Evolutionary conservation across 352 stramenopile genomes (phyloP).

Genomic region (Pythium oligandrum): DNA sequence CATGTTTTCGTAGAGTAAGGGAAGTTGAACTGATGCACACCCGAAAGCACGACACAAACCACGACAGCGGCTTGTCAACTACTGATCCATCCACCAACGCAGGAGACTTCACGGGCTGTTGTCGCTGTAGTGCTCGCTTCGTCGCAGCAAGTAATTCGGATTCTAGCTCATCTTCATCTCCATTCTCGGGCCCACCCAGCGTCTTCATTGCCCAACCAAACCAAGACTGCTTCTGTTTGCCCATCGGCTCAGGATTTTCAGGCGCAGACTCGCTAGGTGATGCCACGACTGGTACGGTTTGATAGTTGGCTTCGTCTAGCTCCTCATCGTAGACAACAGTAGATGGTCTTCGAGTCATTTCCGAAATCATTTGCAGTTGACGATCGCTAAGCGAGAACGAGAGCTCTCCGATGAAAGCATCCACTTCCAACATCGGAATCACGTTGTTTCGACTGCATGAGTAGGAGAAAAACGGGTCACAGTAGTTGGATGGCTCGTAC

Average conservation of each 20-base stretch:
- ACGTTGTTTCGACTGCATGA: constrained; percentile 41
- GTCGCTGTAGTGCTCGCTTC: constrained; percentile 39
- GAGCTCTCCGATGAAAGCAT: constrained; percentile 66
- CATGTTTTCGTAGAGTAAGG: constrained; percentile 64
- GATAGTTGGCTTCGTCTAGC: neutral
- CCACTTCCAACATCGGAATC: constrained; percentile 52
- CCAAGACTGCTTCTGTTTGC: constrained; percentile 34
- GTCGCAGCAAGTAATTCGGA: constrained; percentile 67
- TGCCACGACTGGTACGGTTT: too few species aligned
- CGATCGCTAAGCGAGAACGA: constrained; percentile 78
- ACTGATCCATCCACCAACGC: neutral
- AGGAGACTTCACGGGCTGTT: neutral
- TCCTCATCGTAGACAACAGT: neutral
- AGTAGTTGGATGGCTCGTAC: constrained; percentile 39
- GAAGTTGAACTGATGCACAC: constrained; percentile 51
- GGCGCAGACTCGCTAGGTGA: too few species aligned
- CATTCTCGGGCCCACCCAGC: constrained; percentile 39
- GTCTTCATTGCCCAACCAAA: constrained; percentile 69
- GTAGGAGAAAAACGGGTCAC: constrained; percentile 70
- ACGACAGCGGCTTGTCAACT: constrained; percentile 13
- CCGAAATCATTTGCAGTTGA: constrained; percentile 75
- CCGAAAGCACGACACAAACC: constrained; percentile 38
- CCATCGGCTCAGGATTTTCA: neutral
- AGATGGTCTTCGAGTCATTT: constrained; percentile 9
- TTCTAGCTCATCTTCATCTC: constrained; percentile 62